phyloP scores from a whole-genome alignment of 768 basidiomycete genomes.

The Leccinum sublutescens region DNA sequence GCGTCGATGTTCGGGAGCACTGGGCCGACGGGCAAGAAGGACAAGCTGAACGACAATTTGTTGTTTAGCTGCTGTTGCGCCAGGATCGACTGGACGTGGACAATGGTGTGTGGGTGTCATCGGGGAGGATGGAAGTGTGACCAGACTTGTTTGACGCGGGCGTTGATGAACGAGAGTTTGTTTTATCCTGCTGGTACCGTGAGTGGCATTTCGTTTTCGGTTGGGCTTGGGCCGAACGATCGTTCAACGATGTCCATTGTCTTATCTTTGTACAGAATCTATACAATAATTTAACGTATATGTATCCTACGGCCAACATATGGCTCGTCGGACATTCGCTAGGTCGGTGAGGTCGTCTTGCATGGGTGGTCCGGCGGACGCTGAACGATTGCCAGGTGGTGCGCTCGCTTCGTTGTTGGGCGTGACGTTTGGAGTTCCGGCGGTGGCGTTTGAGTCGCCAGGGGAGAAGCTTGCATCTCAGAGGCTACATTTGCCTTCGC shows the following conservation, averaged over 20 bases:
- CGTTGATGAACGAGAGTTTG: conserved; percentile 74
- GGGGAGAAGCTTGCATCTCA: conserved; percentile 79
- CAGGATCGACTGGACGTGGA: conserved; percentile 89
- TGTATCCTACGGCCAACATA: conserved; percentile 88
- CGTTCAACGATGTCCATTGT: not conserved
- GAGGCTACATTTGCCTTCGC: conserved; percentile 83
- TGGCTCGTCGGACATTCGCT: conserved; percentile 84
- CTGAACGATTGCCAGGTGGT: conserved; percentile 39
- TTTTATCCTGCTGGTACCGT: conserved; percentile 93
- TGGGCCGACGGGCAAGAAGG: conserved; percentile 85
- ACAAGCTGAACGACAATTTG: conserved; percentile 91
- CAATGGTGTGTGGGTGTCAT: conserved; percentile 89
- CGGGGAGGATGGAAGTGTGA: conserved; percentile 79
- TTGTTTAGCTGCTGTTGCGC: conserved; percentile 96
- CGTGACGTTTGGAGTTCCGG: conserved; percentile 85
- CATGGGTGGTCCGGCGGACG: not conserved
- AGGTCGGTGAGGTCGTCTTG: conserved; percentile 41
- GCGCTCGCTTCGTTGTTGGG: conserved; percentile 82
- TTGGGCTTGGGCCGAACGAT: not conserved
- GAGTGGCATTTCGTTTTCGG: conserved; percentile 28
- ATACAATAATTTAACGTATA: conserved; percentile 90
- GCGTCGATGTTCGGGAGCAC: conserved; percentile 68
- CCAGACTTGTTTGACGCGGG: conserved; percentile 69
- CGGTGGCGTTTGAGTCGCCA: conserved; percentile 85
- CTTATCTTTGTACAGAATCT: conserved; percentile 58